A percentile compares a stretch with the other conserved stretches of the same genome.
Evolutionary conservation across 208 protist species (phyloP).

Genomic region (Leishmania tropica): DNA sequence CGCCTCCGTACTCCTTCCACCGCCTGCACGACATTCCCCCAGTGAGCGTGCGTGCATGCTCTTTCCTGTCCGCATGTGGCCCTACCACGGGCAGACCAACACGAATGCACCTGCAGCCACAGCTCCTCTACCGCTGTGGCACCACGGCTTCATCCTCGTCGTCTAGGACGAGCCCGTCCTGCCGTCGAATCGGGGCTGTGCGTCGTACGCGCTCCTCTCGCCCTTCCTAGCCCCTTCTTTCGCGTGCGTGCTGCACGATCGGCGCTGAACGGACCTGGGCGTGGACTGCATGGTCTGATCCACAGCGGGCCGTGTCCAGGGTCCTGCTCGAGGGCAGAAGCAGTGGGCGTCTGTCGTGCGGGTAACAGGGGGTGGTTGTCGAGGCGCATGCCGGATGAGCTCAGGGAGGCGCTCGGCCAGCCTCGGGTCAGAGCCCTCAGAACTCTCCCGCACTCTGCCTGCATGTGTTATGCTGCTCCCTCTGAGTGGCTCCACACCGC

Average conservation of each 20-base stretch:
- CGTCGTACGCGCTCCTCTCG: not conserved
- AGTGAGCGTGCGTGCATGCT: not conserved
- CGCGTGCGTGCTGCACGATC: not conserved
- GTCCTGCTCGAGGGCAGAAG: not conserved
- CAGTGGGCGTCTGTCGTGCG: not conserved
- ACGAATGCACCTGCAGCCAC: not conserved
- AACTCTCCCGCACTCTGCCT: too few species aligned
- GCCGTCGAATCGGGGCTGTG: not conserved
- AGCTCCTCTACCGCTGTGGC: not conserved
- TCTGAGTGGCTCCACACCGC: not conserved
- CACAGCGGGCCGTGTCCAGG: not conserved
- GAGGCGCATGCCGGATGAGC: not conserved
- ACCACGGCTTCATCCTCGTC: not conserved
- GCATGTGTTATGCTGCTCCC: too few species aligned
- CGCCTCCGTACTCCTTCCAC: not conserved
- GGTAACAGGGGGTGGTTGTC: not conserved
- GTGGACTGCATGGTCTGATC: not conserved
- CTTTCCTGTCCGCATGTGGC: not conserved
- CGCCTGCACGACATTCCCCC: not conserved
- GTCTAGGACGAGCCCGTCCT: not conserved
- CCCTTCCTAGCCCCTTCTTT: not conserved
- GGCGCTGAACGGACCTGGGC: too few species aligned
- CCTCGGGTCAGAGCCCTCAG: not conserved
- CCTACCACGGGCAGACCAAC: not conserved
- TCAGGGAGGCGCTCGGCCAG: not conserved